Percentiles rank a stretch among this genome's conserved stretches.
Evolutionary conservation across 169 alveolate species (phyloP).

Genomic region (Cryptosporidium andersoni): DNA sequence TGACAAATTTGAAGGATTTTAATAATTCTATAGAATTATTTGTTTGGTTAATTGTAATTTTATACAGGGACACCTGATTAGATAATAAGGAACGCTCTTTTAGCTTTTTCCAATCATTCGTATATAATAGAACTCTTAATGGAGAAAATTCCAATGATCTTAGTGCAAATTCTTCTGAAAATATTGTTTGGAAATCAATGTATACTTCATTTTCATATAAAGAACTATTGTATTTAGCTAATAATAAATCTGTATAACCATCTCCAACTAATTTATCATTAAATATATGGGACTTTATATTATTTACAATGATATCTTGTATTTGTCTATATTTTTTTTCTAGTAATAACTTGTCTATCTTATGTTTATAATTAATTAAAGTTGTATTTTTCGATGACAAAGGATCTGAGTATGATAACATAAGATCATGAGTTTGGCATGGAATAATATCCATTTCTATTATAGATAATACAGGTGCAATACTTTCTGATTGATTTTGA

Average conservation of each 20-base stretch:
- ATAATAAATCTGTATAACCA: not conserved
- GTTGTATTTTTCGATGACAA: conserved; percentile 8
- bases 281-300: not conserved
- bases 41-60: no score
- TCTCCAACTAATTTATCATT: not conserved
- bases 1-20: no score
- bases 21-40: no score
- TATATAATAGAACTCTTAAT: not conserved
- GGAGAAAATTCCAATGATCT: conserved; percentile 21
- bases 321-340: conserved; percentile 11
- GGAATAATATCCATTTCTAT: conserved; percentile 28
- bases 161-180: conserved; percentile 24
- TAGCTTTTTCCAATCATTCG: not conserved
- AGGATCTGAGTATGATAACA: conserved; percentile 53
- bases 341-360: conserved; percentile 1
- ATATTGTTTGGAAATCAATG: conserved; percentile 33
- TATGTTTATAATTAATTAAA: conserved; percentile 9
- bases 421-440: conserved; percentile 50
- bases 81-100: not conserved
- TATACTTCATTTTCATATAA: not conserved
- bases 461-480: not conserved
- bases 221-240: conserved; percentile 2
- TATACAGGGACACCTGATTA: no score
- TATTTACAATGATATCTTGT: conserved; percentile 12
- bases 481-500: not conserved